phyloP scores from a whole-genome alignment of 331 rosid species.

The Stylosanthes scabra region DNA sequence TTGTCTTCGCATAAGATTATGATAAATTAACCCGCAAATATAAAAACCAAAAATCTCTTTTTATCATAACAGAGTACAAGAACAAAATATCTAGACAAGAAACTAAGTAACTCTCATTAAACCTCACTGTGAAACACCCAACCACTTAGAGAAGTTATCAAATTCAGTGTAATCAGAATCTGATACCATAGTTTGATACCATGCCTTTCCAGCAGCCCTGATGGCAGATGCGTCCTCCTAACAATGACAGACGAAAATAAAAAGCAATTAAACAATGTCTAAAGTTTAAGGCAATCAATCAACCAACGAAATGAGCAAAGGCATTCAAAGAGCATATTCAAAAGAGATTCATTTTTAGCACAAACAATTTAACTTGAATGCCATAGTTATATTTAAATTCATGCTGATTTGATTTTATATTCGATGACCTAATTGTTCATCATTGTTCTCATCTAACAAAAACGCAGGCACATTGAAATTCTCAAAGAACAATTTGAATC shows the following conservation, averaged over 20 bases:
- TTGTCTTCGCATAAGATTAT: slow-evolving; percentile 23
- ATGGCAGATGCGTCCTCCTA: slow-evolving; percentile 65
- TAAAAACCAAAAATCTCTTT: slow-evolving; percentile 11
- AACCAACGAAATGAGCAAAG: not conserved
- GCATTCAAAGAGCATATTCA: not conserved
- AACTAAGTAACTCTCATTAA: slow-evolving; percentile 9
- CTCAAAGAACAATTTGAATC: not conserved
- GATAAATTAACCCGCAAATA: slow-evolving; percentile 5
- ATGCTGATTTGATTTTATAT: not conserved
- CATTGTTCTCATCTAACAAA: not conserved
- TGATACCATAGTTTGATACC: slow-evolving; percentile 75
- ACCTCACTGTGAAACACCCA: slow-evolving; percentile 71
- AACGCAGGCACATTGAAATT: not conserved
- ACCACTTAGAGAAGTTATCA: slow-evolving; percentile 68
- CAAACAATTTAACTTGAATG: not conserved
- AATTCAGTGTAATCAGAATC: slow-evolving; percentile 71
- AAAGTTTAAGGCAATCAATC: not conserved
- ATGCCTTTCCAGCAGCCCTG: slow-evolving; percentile 67
- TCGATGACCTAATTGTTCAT: not conserved
- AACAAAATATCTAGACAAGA: slow-evolving; percentile 23
- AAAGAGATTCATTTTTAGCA: not conserved
- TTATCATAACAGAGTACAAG: not conserved
- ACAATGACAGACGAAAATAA: not conserved
- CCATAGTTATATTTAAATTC: not conserved
- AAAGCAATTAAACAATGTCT: not conserved